These are phyloP conservation scores for Rhodotorula graminis DNA, from an alignment of 768 basidiomycete species.

Conservation along the genomic window DNA sequence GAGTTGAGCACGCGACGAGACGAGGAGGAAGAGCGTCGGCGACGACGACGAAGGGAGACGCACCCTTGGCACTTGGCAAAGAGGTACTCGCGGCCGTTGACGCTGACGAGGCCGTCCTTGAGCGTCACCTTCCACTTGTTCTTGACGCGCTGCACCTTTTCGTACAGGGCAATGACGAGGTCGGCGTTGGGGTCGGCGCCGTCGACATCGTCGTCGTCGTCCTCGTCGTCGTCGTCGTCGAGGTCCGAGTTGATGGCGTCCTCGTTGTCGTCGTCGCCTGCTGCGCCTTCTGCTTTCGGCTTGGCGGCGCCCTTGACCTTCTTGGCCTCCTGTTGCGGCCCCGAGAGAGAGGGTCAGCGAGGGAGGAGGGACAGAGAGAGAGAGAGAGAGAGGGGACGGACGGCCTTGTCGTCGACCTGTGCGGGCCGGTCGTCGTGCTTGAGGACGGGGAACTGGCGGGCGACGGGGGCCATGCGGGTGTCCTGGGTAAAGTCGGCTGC, in stretches of 20 bases:
- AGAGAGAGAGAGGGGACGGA: constrained; percentile 37
- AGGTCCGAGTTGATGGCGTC: constrained; percentile 96
- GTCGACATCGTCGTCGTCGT: constrained; percentile 66
- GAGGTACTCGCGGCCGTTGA: constrained; percentile 94
- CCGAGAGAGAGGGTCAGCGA: neutral
- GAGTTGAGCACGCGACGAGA: neutral
- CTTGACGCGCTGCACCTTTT: constrained; percentile 99
- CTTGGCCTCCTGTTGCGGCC: constrained; percentile 11
- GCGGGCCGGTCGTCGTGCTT: neutral
- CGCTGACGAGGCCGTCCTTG: constrained; percentile 95
- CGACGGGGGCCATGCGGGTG: constrained; percentile 31
- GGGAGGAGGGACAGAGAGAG: neutral
- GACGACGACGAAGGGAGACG: constrained; percentile 40
- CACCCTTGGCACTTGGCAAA: constrained; percentile 96
- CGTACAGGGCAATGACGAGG: constrained; percentile 96
- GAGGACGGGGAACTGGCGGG: constrained; percentile 20
- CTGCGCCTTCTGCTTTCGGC: constrained; percentile 10
- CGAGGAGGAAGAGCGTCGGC: neutral
- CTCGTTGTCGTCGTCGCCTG: constrained; percentile 44
- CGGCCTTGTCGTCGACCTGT: neutral
- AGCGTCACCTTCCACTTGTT: constrained; percentile 98
- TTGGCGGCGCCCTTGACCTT: constrained; percentile 8
- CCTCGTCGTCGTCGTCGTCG: constrained; percentile 77
- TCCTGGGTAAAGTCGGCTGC: constrained; percentile 79
- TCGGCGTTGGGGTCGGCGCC: constrained; percentile 64